A percentile compares a stretch with the other conserved stretches of the same genome.
These are phyloP conservation scores for Hondaea fermentalgiana DNA, from an alignment of 108 stramenopile genomes.

Conservation along the genomic window DNA sequence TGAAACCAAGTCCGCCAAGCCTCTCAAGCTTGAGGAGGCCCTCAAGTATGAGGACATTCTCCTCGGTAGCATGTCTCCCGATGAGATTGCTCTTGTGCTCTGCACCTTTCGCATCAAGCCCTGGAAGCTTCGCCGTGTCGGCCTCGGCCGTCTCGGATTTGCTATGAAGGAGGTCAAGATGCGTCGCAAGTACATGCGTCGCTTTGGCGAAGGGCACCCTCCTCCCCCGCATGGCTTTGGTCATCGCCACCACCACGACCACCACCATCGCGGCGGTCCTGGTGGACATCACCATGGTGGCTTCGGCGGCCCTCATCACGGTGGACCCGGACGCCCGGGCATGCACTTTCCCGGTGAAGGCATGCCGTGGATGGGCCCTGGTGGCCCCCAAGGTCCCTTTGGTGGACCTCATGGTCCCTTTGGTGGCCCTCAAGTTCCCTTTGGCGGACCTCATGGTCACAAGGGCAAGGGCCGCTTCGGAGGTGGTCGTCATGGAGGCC, in stretches of 20 bases:
- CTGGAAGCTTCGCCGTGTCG: neutral
- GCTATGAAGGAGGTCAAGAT: neutral
- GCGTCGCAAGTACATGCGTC: neutral
- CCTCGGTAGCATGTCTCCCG: neutral
- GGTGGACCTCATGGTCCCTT: no score
- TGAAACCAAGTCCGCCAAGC: neutral
- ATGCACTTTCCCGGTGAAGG: no score
- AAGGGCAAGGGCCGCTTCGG: neutral
- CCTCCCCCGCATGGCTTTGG: neutral
- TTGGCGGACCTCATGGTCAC: neutral
- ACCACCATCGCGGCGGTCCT: neutral
- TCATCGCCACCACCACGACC: neutral
- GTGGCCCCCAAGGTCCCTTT: no score
- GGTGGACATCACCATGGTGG: neutral
- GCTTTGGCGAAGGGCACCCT: neutral
- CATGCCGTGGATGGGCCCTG: no score
- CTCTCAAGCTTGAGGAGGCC: neutral
- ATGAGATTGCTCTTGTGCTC: neutral
- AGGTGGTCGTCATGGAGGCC: neutral
- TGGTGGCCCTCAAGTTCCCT: neutral
- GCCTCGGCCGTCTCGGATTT: neutral
- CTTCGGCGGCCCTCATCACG: neutral
- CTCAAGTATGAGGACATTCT: neutral
- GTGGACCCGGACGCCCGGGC: no score
- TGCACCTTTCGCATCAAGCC: neutral